Conservation (phyloP, 176 grass and related monocot genomes). For the Themeda triandra region DNA sequence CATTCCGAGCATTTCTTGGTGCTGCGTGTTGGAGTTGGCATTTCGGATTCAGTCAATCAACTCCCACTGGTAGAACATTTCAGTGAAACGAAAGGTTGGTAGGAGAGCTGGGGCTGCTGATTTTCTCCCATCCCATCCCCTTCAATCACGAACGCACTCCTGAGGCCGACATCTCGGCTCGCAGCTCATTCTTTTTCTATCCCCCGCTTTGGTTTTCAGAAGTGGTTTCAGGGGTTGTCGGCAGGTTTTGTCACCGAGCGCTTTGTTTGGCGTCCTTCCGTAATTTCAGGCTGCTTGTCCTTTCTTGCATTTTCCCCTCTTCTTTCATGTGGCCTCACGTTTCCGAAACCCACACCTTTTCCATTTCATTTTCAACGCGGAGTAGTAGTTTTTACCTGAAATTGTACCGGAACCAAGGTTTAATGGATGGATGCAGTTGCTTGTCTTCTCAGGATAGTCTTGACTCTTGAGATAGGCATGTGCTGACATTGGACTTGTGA, state of each 20-base stretch:
- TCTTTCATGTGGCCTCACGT: conserved; percentile 39
- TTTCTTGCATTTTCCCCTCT: conserved; percentile 9
- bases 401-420: background rate
- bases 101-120: background rate
- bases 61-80: background rate
- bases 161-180: background rate
- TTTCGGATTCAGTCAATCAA: conserved; percentile 19
- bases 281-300: conserved; percentile 36
- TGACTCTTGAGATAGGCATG: conserved; percentile 11
- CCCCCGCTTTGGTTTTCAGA: background rate
- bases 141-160: conserved; percentile 34
- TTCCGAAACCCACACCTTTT: background rate
- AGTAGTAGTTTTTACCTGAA: background rate
- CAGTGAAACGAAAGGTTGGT: background rate
- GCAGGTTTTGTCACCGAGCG: conserved; percentile 36
- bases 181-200: background rate
- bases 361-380: conserved; percentile 12
- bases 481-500: conserved; percentile 15
- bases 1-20: background rate
- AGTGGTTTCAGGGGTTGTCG: conserved; percentile 31
- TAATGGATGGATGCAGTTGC: background rate
- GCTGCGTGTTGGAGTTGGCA: conserved; percentile 23
- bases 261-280: conserved; percentile 3
- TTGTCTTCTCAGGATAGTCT: background rate
- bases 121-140: background rate